Base-by-base conservation (phyloP, 1,139 yeast species). In the Debaryomyces coudertii region DNA sequence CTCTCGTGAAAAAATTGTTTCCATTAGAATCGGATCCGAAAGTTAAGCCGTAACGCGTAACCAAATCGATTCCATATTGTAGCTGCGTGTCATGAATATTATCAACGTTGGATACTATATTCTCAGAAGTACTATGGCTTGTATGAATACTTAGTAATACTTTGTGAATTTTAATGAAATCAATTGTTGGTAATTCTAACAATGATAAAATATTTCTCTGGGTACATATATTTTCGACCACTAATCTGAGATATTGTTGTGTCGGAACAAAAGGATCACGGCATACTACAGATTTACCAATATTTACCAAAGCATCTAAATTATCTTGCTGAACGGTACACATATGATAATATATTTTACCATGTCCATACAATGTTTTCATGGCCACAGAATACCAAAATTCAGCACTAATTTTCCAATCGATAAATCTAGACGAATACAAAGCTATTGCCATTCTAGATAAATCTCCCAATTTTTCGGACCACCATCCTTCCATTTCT, bases 211-310 rank as follows among this genome's bases (percentile, higher is more conserved):
- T 69, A 69, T 86, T 79, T 56, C 92, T 71, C 61, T 84, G 92
- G 40, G 87, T 79, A 55, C 85, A 85, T 52, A 86, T 87, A 57
- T 86, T 86, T 55, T 86, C 93, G 47, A 87, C 87, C 28, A 87
- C 90, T 65, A 86, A 73, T 55, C 86, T 75, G 62, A 87, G 73
- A 58, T 87, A 87, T 56, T 85, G 90, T 47, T 80, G 84, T 3
- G 93, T 85, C 25, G 95, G 95, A 5, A 85, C 90, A 65, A 87
- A 87, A 6, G 92, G 90, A 61, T 87, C 93, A 50, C 87, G 79
- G 57, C 92, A 86, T 47, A 83, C 79, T 7, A 87, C 92, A 36
- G 88, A 80, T 61, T 86, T 87, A 9, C 93, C 92, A 31, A 87
- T 79, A 54, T 86, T 85, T 44, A 85, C 90, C 52, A 87, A 76